Evolutionary conservation across 495 filamentous ascomycete species (phyloP).

Genomic region (Hypoxylon intermedium): DNA sequence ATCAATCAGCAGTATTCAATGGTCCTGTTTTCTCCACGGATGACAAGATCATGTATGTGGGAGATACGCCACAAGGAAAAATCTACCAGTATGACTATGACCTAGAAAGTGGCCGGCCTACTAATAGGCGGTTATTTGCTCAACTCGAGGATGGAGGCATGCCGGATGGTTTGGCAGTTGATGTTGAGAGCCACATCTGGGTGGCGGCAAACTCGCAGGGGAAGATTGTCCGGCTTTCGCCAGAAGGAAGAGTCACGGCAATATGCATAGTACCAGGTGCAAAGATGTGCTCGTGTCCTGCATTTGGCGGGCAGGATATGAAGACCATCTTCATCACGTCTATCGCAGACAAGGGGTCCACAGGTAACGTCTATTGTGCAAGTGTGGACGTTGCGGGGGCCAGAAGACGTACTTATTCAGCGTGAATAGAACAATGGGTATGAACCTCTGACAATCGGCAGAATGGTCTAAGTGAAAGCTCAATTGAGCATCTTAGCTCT

Average conservation of each 20-base stretch:
- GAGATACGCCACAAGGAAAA: constrained; percentile 28
- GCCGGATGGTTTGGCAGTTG: constrained; percentile 41
- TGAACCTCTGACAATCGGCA: not conserved
- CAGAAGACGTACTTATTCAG: not conserved
- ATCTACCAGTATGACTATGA: constrained; percentile 42
- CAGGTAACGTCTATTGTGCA: constrained; percentile 14
- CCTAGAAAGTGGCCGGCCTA: constrained; percentile 27
- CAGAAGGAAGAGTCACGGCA: constrained; percentile 30
- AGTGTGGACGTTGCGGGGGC: constrained; percentile 13
- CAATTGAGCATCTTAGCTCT: too few species aligned
- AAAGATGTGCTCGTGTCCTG: constrained; percentile 40
- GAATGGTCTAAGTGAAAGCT: too few species aligned
- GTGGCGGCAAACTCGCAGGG: constrained; percentile 38
- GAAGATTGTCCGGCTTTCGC: constrained; percentile 35
- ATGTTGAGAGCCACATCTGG: constrained; percentile 40
- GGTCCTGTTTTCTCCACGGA: constrained; percentile 38
- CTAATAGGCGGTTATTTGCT: constrained; percentile 32
- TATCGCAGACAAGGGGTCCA: constrained; percentile 5
- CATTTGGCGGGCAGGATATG: constrained; percentile 37
- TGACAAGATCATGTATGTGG: constrained; percentile 31
- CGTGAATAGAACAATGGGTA: not conserved
- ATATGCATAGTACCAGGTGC: constrained; percentile 34
- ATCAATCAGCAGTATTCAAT: constrained; percentile 35
- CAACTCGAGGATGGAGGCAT: constrained; percentile 33
- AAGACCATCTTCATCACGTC: constrained; percentile 18